phyloP scores from a whole-genome alignment of 495 filamentous ascomycete species.

The Trichoderma orchidacearum region DNA sequence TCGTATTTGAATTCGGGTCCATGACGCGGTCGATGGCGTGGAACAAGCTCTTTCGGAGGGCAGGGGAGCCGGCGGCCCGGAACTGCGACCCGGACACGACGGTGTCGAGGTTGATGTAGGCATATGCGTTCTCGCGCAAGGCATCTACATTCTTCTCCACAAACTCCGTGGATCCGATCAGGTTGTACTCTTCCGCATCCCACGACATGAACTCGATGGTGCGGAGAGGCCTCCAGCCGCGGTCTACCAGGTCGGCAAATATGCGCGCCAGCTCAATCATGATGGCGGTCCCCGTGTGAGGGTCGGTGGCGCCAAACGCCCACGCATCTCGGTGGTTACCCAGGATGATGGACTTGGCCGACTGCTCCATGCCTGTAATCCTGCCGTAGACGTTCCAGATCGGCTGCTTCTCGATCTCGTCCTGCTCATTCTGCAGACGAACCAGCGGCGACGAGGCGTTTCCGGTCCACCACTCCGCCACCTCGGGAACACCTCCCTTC shows the following conservation, averaged over 20 bases:
- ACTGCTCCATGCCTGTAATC: slow-evolving; percentile 70
- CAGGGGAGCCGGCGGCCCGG: slow-evolving; percentile 60
- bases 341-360: slow-evolving; percentile 74
- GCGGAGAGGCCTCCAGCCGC: slow-evolving; percentile 81
- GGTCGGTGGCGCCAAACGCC: slow-evolving; percentile 77
- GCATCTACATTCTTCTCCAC: slow-evolving; percentile 81
- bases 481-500: slow-evolving; percentile 58
- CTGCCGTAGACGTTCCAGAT: slow-evolving; percentile 85
- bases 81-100: slow-evolving; percentile 66
- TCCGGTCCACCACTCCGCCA: slow-evolving; percentile 74
- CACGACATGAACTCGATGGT: slow-evolving; percentile 92
- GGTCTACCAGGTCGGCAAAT: slow-evolving; percentile 58
- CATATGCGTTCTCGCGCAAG: slow-evolving; percentile 59
- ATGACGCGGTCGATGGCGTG: slow-evolving; percentile 57
- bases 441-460: slow-evolving; percentile 61
- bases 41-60: slow-evolving; percentile 57
- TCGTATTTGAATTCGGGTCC: slow-evolving; percentile 60
- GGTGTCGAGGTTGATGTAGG: slow-evolving; percentile 88
- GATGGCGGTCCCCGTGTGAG: slow-evolving; percentile 80
- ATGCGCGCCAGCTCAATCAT: slow-evolving; percentile 78
- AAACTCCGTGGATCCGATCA: slow-evolving; percentile 89
- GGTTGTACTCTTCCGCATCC: slow-evolving; percentile 88
- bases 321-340: slow-evolving; percentile 92
- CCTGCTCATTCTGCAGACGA: slow-evolving; percentile 76
- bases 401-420: slow-evolving; percentile 64